Evolutionary conservation across 1,284 basidiomycete species (phyloP), one percentile per base, ranked within the genome.

Genomic region (Cutaneotrichosporon sp.): DNA sequence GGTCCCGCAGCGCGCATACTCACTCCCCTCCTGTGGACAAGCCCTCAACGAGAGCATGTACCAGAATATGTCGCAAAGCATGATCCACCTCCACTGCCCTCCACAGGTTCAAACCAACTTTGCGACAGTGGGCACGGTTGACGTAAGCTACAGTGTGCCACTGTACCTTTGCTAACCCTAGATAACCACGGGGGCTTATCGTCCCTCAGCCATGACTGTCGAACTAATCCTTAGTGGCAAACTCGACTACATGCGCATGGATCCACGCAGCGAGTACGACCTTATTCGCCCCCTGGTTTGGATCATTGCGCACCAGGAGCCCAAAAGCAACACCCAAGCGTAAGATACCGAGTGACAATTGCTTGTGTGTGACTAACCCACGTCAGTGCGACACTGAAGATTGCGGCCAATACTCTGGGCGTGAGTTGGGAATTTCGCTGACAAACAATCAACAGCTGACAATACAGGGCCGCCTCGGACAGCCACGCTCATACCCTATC

Each of bases 241-340:
- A 20, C 44, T 61, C 17, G 56, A 58, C 35, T 58, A 51, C 43
- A 20, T 52, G 34, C 43, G 56, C 19, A 47, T 58, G 51, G 54
- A 59, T 31, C 48, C 54, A 0, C 46, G 56, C 22, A 52, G 52
- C 49, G 56, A 61, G 35, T 45, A 49, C 22, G 59, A 60, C 25
- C 50, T 60, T 29, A 63, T 68, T 16, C 41, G 60, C 22, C 61
- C 67, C 0, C 61, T 70, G 3, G 66, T 72, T 1, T 69, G 66
- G 63, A 62, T 66, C 24, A 64, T 72, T 31, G 68, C 68, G 2
- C 59, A 69, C 26, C 51, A 56, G n/a, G 61, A 68, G 60, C 65
- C 68, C 2, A 59, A 60, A 37, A 63, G 51, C 46, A 66, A 55
- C 26, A 27, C 52, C 1, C 66, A 70, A 22, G 63, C 62, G 70